A percentile compares a stretch with the other conserved stretches of the same genome.
Conservation (phyloP, 169 alveolate species). For the Cryptosporidium canis region DNA sequence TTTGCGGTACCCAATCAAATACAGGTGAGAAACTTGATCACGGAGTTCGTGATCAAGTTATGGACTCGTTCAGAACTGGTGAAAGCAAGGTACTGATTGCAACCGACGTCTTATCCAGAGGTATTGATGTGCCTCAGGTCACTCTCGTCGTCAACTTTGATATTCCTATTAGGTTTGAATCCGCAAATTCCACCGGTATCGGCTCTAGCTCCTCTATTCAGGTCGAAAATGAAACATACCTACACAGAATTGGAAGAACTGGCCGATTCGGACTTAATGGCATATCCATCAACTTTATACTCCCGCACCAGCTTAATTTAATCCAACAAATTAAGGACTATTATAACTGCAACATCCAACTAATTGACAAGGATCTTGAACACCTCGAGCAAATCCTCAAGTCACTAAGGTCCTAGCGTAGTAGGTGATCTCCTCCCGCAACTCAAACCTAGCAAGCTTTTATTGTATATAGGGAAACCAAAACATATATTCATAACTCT, state of each 20-base stretch:
- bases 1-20: slow-evolving; percentile 86
- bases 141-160: slow-evolving; percentile 94
- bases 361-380: slow-evolving; percentile 57
- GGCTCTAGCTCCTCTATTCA: background rate
- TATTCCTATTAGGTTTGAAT: slow-evolving; percentile 85
- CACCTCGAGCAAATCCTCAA: slow-evolving; percentile 53
- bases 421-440: background rate
- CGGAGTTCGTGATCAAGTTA: slow-evolving; percentile 91
- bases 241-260: slow-evolving; percentile 98
- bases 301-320: slow-evolving; percentile 36
- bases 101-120: slow-evolving; percentile 97
- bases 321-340: slow-evolving; percentile 42
- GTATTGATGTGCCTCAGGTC: slow-evolving; percentile 98
- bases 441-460: background rate
- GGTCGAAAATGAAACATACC: slow-evolving; percentile 86
- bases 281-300: slow-evolving; percentile 90
- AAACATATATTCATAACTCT: background rate
- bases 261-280: slow-evolving; percentile 98
- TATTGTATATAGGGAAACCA: background rate
- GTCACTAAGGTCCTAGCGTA: slow-evolving; percentile 17
- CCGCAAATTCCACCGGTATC: slow-evolving; percentile 73
- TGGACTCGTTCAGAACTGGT: slow-evolving; percentile 95
- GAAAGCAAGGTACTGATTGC: slow-evolving; percentile 93
- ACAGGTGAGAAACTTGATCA: slow-evolving; percentile 91
- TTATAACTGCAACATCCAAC: slow-evolving; percentile 61